Base-by-base conservation (phyloP, 495 filamentous ascomycete genomes). In the Hypoxylon lienhwacheense region DNA sequence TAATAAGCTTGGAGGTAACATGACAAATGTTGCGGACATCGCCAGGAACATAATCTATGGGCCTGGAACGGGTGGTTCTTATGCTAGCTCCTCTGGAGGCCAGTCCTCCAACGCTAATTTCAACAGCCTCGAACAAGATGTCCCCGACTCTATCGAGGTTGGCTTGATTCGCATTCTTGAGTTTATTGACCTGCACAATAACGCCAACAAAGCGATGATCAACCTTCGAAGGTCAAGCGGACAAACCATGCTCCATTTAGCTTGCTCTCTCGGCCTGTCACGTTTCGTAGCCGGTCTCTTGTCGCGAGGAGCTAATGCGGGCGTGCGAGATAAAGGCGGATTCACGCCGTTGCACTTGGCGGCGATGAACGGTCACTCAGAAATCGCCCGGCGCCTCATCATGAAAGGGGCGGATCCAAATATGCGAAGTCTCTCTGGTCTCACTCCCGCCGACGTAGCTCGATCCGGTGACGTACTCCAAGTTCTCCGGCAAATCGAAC, bases 321-420 rank as follows among this genome's bases (percentile, higher is more conserved):
- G 92, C 57, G 67, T 83, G 15, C 79, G 84, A 52, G 90, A 96
- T 66, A 86, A 83, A 48, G 86, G 84, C 41, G 90, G 90, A 20
- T 91, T 89, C 66, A 88, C 88, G 7, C 83, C 90, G 7, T 83
- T 95, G 76, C 89, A 93, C 62, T 77, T 91, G 59, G 90, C 90
- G 21, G 83, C 87, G n/a, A 75, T 95, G 57, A 84, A 84, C 67
- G 81, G 85, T 26, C 84, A 89, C 62, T 73, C 80, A 12, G 82
- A 90, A 52, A 90, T 95, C 55, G 80, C 93, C 7, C 80, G 85
- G 44, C 81, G 85, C 14, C 81, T 96, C 22, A 80, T 91, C 40
- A 73, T 85, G 17, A 80, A 81, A 21, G 86, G 89, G 14, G 89
- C 87, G 5, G 85, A 89, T 67, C 80, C 87, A 12, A 83, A 75